Percentiles rank a stretch among this genome's conserved stretches.
Conservation (phyloP, 345 rosid species). For the Chamaenerion angustifolium region DNA sequence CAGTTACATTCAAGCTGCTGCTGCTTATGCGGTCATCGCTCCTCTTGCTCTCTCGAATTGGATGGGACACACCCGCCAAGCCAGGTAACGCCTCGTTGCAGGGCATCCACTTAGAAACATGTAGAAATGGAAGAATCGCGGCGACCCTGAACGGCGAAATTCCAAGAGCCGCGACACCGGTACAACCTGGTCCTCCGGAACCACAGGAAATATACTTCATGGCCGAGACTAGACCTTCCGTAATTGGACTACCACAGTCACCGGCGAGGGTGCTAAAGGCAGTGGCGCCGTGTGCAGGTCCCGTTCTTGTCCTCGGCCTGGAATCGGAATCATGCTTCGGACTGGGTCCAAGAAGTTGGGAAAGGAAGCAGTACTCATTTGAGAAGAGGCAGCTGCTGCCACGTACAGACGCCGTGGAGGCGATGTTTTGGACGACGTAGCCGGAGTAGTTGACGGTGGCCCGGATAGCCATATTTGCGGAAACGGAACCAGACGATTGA, state of each 20-base stretch:
- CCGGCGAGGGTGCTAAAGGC: conserved; percentile 32
- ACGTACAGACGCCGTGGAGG: conserved; percentile 37
- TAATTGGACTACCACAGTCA: conserved; percentile 28
- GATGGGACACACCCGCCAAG: conserved; percentile 7
- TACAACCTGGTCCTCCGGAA: conserved; percentile 13
- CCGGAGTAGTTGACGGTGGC: conserved; percentile 54
- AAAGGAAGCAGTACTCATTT: conserved; percentile 40
- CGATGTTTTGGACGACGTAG: conserved; percentile 41
- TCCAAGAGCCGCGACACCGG: conserved; percentile 21
- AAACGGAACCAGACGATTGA: conserved; percentile 19
- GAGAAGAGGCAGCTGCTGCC: conserved; percentile 31
- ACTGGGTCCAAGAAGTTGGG: conserved; percentile 25
- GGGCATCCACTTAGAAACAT: conserved; percentile 65
- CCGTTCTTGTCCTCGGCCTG: conserved; percentile 3
- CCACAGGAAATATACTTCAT: conserved; percentile 32
- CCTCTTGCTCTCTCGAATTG: conserved; percentile 13
- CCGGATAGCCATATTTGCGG: conserved; percentile 52
- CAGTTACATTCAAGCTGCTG: conserved; percentile 19
- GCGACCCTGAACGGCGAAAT: conserved; percentile 45
- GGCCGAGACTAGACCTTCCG: conserved; percentile 38
- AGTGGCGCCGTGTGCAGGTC: conserved; percentile 7
- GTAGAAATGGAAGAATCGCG: conserved; percentile 50
- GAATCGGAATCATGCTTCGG: conserved; percentile 30
- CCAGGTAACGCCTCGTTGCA: conserved; percentile 26
- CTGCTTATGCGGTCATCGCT: conserved; percentile 8